Evolutionary conservation across 2,329 filamentous ascomycete genomes (phyloP).

Genomic region (Polychaeton citri): DNA sequence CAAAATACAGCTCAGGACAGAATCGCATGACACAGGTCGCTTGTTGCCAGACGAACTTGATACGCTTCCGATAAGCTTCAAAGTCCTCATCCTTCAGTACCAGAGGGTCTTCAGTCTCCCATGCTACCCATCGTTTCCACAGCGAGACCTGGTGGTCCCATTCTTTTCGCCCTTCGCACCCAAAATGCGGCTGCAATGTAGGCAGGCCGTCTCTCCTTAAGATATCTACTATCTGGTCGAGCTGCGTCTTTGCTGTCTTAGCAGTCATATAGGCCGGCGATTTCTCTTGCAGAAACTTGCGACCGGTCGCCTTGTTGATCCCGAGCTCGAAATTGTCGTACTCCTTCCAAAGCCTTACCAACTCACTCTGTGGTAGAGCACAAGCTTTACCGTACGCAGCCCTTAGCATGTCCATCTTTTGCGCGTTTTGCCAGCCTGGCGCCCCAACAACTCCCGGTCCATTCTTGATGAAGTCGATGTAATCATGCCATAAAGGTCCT

Average conservation of each 20-base stretch:
- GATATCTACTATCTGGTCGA: constrained; percentile 76
- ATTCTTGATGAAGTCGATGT: constrained; percentile 82
- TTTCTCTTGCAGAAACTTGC: constrained; percentile 86
- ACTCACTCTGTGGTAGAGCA: constrained; percentile 67
- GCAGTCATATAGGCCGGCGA: constrained; percentile 95
- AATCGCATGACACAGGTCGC: constrained; percentile 87
- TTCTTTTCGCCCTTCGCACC: constrained; percentile 76
- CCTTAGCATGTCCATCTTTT: constrained; percentile 89
- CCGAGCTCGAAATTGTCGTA: constrained; percentile 95
- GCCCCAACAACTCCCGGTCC: constrained; percentile 73
- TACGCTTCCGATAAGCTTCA: constrained; percentile 59
- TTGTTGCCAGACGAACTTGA: constrained; percentile 87
- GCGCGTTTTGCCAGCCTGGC: constrained; percentile 85
- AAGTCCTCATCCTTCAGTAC: constrained; percentile 73
- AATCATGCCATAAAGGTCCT: constrained; percentile 84
- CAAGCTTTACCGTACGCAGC: constrained; percentile 89
- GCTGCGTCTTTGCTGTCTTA: constrained; percentile 72
- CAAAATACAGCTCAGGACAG: constrained; percentile 92
- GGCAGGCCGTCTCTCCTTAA: constrained; percentile 68
- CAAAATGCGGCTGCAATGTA: constrained; percentile 65
- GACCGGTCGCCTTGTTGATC: constrained; percentile 82
- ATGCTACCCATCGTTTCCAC: constrained; percentile 89
- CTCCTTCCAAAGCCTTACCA: constrained; percentile 86
- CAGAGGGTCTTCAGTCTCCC: constrained; percentile 88
- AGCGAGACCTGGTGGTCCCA: constrained; percentile 72